Base-by-base conservation (phyloP, 2,329 filamentous ascomycete species). In the Talaromyces sp. region DNA sequence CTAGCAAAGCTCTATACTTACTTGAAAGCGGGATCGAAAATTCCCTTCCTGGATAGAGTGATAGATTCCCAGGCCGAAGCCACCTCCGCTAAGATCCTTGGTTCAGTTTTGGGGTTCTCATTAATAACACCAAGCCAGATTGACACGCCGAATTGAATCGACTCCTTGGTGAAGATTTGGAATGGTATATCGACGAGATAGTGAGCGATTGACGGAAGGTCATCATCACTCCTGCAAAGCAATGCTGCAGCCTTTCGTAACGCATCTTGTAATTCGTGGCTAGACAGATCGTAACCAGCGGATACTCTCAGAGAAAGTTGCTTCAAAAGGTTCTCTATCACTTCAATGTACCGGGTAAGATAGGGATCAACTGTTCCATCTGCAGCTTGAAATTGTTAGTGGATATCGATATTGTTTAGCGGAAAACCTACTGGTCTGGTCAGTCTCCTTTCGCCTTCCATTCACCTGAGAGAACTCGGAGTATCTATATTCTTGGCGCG, bases 41-140 rank as follows among this genome's bases (percentile, higher is more conserved):
- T 81, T 10, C 94, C 94, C 54, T 88, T 82, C 62, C 84, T 85
- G 65, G 84, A 86, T 59, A 89, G 83, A 46, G 97, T 86, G 3
- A 89, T 94, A 58, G 82, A 80, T 72, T 97, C 93, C 90, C 93
- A 99, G 62, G 93, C 89, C 68, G 94, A 88, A 9, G 89, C 88
- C 65, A 97, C 89, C 70, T 96, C 91, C 54, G 86, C 86, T 33
- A 99, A 76, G 57, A 99, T 85, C 61, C 91, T 86, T 8, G 93
- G 84, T 72, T 96, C 91, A 73, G 97, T 87, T 57, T 84, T 83
- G 2, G 92, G 89, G 67, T 96, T 97, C 71, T 99, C 94, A 66
- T 97, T 94, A 67, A 97, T 95, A 13, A 97, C 89, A 25, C 94
- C 94, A 61, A 97, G 85, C 94, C 94, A 99, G 6, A 99, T 78